Percentiles rank a stretch among this genome's conserved stretches.
Evolutionary conservation across 306 rosid genomes (phyloP).

Genomic region (Geum urbanum): DNA sequence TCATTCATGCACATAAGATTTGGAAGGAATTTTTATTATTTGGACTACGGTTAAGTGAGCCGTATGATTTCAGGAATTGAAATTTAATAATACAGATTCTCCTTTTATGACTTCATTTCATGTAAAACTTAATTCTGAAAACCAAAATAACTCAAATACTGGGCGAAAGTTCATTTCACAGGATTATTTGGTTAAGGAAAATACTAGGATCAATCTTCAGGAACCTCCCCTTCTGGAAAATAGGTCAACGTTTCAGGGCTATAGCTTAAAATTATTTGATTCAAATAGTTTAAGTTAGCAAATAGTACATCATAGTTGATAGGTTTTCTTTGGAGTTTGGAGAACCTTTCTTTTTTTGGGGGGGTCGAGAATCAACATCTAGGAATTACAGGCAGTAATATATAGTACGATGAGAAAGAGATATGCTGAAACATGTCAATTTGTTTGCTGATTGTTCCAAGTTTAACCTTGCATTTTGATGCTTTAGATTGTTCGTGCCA

Average conservation of each 20-base stretch:
- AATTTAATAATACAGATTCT: not conserved
- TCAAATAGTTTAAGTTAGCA: not conserved
- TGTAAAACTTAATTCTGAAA: not conserved
- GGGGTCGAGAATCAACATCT: not conserved
- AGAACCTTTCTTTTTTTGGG: too few species aligned
- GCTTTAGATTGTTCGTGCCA: conserved; percentile 35
- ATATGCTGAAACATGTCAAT: not conserved
- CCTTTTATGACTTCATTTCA: not conserved
- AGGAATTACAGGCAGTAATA: not conserved
- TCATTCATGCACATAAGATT: not conserved
- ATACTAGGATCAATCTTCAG: not conserved
- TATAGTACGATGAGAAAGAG: not conserved
- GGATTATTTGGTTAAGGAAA: not conserved
- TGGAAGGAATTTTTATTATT: not conserved
- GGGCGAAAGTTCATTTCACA: not conserved
- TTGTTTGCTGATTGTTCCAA: not conserved
- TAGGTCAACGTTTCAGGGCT: not conserved
- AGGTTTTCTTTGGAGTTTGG: not conserved
- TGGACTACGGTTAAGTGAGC: not conserved
- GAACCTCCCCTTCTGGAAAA: not conserved
- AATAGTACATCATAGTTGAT: not conserved
- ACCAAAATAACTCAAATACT: not conserved
- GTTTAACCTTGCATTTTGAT: not conserved
- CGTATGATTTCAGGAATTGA: not conserved
- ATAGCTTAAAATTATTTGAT: not conserved